Evolutionary conservation across 192 early-diverging fungal genomes (phyloP).

Genomic region (Coemansia sp.): DNA sequence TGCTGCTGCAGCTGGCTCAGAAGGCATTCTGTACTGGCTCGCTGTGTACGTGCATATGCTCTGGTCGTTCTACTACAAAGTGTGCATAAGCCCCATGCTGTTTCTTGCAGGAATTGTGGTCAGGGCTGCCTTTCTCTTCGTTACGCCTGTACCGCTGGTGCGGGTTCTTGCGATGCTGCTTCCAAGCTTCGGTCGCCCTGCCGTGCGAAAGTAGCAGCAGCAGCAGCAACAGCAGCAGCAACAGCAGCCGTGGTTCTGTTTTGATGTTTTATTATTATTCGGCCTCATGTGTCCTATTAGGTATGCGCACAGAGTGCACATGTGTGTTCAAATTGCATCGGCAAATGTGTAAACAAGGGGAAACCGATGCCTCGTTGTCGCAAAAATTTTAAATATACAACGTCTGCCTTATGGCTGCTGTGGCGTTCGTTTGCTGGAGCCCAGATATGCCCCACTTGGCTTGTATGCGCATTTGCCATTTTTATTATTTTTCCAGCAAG

Average conservation of each 20-base stretch:
- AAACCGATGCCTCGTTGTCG: too few species aligned
- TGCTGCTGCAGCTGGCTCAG: background rate
- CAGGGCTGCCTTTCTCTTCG: slow-evolving; percentile 14
- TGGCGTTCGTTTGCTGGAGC: background rate
- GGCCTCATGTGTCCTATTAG: too few species aligned
- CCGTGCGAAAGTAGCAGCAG: background rate
- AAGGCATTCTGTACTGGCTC: slow-evolving; percentile 26
- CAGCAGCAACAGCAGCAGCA: background rate
- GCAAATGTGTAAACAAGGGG: too few species aligned
- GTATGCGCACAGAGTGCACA: too few species aligned
- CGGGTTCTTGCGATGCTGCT: slow-evolving; percentile 5
- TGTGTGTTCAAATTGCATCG: too few species aligned
- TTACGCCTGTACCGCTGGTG: slow-evolving; percentile 17
- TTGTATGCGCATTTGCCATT: background rate
- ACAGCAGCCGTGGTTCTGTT: too few species aligned
- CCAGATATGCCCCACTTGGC: background rate
- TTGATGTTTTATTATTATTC: too few species aligned
- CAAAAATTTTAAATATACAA: too few species aligned
- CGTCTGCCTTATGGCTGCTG: background rate
- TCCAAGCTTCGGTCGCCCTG: background rate
- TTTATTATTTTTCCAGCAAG: background rate
- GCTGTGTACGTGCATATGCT: slow-evolving; percentile 42
- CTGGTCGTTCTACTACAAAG: slow-evolving; percentile 32
- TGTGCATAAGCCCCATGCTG: slow-evolving; percentile 30
- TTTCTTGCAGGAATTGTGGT: slow-evolving; percentile 6